These are phyloP conservation scores for Bauhinia variegata DNA, from an alignment of 306 rosid species.

Conservation along the genomic window DNA sequence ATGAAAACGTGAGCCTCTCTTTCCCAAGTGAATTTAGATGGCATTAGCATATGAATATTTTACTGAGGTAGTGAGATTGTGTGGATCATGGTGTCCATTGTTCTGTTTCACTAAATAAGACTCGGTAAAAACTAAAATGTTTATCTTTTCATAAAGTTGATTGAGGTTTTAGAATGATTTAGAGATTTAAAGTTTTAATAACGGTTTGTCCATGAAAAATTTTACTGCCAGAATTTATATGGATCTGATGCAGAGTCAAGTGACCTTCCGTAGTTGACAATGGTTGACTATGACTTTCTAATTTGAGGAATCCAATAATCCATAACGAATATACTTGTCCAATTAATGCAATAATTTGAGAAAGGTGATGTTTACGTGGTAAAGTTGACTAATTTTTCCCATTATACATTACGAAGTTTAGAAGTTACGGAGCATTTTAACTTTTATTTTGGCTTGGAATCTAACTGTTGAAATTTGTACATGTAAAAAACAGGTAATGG, in stretches of 20 bases:
- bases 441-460: neutral
- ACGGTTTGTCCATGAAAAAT: constrained; percentile 10
- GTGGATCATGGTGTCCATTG: neutral
- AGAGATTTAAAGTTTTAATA: neutral
- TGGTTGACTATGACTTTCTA: constrained; percentile 34
- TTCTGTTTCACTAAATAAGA: neutral
- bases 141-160: neutral
- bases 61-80: neutral
- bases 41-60: neutral
- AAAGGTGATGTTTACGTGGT: neutral
- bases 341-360: neutral
- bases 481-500: constrained; percentile 65
- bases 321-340: neutral
- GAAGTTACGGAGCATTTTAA: neutral
- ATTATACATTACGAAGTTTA: neutral
- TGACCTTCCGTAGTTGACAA: constrained; percentile 20
- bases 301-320: constrained; percentile 23
- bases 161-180: constrained; percentile 4
- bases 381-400: too few relatives aligned
- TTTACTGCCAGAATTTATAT: constrained; percentile 20
- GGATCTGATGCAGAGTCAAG: constrained; percentile 17
- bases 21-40: neutral
- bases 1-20: constrained; percentile 75
- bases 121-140: neutral
- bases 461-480: constrained; percentile 33